Base-by-base conservation (phyloP, 1,284 basidiomycete genomes). In the Moesziomyces globuligerus region DNA sequence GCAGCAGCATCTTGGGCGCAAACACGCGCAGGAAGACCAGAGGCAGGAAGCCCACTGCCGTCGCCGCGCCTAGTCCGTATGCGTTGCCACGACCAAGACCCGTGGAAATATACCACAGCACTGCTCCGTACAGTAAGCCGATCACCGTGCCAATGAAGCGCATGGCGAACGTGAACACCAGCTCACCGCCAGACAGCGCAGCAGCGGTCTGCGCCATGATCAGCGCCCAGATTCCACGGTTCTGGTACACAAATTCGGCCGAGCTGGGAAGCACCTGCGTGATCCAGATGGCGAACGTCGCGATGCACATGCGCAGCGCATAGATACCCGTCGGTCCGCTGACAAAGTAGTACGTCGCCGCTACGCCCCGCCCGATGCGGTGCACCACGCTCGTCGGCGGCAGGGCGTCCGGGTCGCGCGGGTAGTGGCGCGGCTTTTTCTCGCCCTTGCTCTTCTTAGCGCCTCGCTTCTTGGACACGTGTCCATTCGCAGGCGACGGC, bases 351-450 rank as follows among this genome's bases (percentile, higher is more conserved):
- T 69, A 60, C 7, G 54, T 61, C 5, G 50, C 54, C 7, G 75
- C 58, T 0, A 75, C 17, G 11, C 49, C 47, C 13, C 66, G 49
- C 17, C 85, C 72, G 7, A 81, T 21, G 17, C 47, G 41, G 34
- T 78, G 62, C 3, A 54, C 7, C n/a, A 50, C 15, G 20, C 41
- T 69, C 3, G 55, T 80, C 0, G 90, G 90, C 3, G 90, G 89
- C 0, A 91, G 79, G 0, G 89, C 90, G 75, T 92, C 90, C 0
- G 90, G 90, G 81, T 92, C 89, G 36, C 91, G 85, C 2, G 86
- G 83, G 18, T 69, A 65, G 36, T 53, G 52, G 37, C 24, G 42
- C 24, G 42, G 25, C 29, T 61, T 65, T 15, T 20, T 39, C 21
- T 29, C 25, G 1, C 32, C 32, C 52, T 47, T 49, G 11, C 21